Percentiles rank a stretch among this genome's conserved stretches.
phyloP scores from a whole-genome alignment of 768 basidiomycete species.

The Paxillus involutus region DNA sequence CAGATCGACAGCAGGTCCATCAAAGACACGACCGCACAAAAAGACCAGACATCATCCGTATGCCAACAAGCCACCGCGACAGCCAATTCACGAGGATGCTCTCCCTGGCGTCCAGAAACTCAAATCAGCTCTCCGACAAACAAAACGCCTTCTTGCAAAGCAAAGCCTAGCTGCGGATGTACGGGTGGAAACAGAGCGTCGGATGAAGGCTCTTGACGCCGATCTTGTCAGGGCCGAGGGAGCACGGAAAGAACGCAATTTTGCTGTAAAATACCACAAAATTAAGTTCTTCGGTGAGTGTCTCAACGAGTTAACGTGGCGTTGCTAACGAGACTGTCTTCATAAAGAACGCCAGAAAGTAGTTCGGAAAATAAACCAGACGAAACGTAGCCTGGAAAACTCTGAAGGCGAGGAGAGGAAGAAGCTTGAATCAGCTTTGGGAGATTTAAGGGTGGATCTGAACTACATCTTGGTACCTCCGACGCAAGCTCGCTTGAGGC shows the following conservation, averaged over 20 bases:
- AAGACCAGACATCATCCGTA: constrained; percentile 14
- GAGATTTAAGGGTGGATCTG: constrained; percentile 76
- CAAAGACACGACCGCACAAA: constrained; percentile 14
- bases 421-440: constrained; percentile 47
- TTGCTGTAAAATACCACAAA: constrained; percentile 82
- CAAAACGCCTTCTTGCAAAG: constrained; percentile 80
- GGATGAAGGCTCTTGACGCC: constrained; percentile 69
- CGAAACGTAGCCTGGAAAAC: constrained; percentile 52
- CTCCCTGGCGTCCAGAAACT: constrained; percentile 80
- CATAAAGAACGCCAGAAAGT: constrained; percentile 83
- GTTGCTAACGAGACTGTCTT: neutral
- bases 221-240: constrained; percentile 68
- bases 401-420: constrained; percentile 37
- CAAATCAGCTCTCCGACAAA: constrained; percentile 82
- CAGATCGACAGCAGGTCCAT: constrained; percentile 7
- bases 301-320: neutral
- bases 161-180: constrained; percentile 85
- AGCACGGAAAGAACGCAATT: constrained; percentile 65
- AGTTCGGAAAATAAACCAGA: constrained; percentile 68
- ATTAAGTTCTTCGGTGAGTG: constrained; percentile 91
- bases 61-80: constrained; percentile 3
- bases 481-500: neutral
- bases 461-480: constrained; percentile 79
- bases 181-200: constrained; percentile 77
- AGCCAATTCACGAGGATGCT: constrained; percentile 10